Conservation (phyloP, 2,329 filamentous ascomycete genomes). For the Hirsutella thompsonii region DNA sequence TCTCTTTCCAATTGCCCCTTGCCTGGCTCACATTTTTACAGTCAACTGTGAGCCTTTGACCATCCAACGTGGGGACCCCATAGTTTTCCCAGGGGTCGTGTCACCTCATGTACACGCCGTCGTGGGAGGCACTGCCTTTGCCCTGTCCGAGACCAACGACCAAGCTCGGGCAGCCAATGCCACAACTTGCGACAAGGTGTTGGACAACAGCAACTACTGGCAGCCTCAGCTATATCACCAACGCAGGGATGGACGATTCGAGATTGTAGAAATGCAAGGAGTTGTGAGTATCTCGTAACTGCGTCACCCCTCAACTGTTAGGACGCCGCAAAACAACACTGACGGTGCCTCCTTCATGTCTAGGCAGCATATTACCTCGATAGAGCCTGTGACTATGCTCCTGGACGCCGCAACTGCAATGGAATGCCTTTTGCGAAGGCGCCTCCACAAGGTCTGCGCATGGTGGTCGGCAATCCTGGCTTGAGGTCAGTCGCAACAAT, state of each 20-base stretch:
- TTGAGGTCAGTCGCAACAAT: constrained; percentile 18
- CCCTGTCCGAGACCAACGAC: constrained; percentile 37
- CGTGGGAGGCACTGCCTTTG: constrained; percentile 49
- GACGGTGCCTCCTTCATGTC: too few relatives aligned
- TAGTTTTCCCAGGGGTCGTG: constrained; percentile 39
- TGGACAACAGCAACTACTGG: constrained; percentile 59
- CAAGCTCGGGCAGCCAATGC: constrained; percentile 41
- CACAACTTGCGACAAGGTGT: constrained; percentile 49
- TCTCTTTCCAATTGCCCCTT: neutral
- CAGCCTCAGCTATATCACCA: constrained; percentile 41
- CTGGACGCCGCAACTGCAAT: constrained; percentile 11
- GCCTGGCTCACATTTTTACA: constrained; percentile 12
- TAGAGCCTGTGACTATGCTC: constrained; percentile 14
- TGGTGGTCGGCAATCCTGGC: constrained; percentile 48
- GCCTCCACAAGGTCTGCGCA: constrained; percentile 50
- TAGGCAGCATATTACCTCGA: constrained; percentile 15
- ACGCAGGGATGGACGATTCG: constrained; percentile 42
- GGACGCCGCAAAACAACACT: too few relatives aligned
- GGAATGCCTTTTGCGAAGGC: constrained; percentile 26
- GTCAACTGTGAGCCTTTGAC: constrained; percentile 14
- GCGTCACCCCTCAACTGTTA: neutral
- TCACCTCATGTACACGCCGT: constrained; percentile 48
- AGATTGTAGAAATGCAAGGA: constrained; percentile 19
- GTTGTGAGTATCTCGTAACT: constrained; percentile 12
- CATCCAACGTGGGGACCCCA: constrained; percentile 42